Conservation (phyloP, 1,284 basidiomycete genomes). For the Caloboletus inedulis region DNA sequence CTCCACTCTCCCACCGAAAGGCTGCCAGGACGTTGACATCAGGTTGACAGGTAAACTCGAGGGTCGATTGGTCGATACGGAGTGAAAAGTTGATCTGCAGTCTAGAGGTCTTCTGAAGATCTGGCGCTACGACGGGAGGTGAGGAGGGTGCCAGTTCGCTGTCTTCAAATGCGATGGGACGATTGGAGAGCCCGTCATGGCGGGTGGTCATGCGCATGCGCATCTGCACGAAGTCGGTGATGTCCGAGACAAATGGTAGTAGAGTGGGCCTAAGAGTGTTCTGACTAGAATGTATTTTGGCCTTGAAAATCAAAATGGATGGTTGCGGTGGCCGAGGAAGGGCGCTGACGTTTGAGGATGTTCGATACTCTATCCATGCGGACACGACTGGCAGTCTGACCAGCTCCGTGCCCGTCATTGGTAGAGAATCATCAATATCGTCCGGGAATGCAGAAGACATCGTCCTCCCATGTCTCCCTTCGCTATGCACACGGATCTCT, state of each 20-base stretch:
- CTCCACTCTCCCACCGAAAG: conserved; percentile 88
- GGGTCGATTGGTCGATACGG: conserved; percentile 82
- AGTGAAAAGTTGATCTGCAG: conserved; percentile 80
- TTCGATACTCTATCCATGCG: conserved; percentile 79
- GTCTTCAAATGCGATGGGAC: not conserved
- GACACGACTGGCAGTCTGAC: conserved; percentile 79
- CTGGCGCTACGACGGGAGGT: conserved; percentile 8
- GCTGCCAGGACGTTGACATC: conserved; percentile 87
- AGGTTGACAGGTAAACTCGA: conserved; percentile 82
- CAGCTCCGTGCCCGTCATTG: conserved; percentile 53
- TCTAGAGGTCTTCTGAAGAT: conserved; percentile 38
- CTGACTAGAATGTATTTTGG: conserved; percentile 81
- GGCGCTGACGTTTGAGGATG: conserved; percentile 42
- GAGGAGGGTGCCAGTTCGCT: conserved; percentile 10
- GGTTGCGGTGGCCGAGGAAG: conserved; percentile 37
- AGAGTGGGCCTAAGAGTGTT: conserved; percentile 80
- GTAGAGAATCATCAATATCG: conserved; percentile 46
- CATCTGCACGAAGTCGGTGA: conserved; percentile 61
- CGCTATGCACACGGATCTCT: conserved; percentile 64
- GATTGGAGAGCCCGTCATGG: conserved; percentile 3
- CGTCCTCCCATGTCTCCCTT: conserved; percentile 37
- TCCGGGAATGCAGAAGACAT: conserved; percentile 40
- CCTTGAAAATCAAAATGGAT: conserved; percentile 68
- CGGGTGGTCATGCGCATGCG: conserved; percentile 49
- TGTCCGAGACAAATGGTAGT: conserved; percentile 78